Conservation (phyloP, 1,139 yeast species). For the Pichia sp. region DNA sequence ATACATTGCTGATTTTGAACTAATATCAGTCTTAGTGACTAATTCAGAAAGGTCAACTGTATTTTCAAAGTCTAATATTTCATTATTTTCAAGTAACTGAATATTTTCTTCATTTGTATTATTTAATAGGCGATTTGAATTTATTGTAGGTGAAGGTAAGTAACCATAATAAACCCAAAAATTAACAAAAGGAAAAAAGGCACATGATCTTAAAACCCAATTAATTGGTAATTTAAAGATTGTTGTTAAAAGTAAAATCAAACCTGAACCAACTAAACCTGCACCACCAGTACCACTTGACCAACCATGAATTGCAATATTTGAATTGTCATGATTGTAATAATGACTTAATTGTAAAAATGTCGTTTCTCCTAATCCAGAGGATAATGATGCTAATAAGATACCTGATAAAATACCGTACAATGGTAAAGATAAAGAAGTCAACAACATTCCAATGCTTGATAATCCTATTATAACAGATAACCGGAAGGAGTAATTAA, state of each 20-base stretch:
- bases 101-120: background rate
- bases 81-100: background rate
- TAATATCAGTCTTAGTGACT: background rate
- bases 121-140: background rate
- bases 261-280: constrained; percentile 73
- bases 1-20: background rate
- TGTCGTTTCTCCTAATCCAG: constrained; percentile 88
- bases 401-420: constrained; percentile 56
- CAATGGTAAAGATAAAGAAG: constrained; percentile 39
- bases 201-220: constrained; percentile 41
- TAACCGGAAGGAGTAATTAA: constrained; percentile 56
- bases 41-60: too few species aligned
- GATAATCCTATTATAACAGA: constrained; percentile 53
- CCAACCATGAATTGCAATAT: constrained; percentile 67
- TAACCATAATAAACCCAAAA: constrained; percentile 30
- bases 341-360: constrained; percentile 80
- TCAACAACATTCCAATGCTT: constrained; percentile 66
- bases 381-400: constrained; percentile 72
- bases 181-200: constrained; percentile 43
- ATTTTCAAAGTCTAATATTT: background rate
- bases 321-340: constrained; percentile 33
- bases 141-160: constrained; percentile 31
- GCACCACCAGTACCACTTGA: constrained; percentile 96
- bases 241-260: constrained; percentile 50
- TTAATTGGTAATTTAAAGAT: constrained; percentile 42